Evolutionary conservation across 345 rosid species (phyloP).

Genomic region (Syzygium grande): DNA sequence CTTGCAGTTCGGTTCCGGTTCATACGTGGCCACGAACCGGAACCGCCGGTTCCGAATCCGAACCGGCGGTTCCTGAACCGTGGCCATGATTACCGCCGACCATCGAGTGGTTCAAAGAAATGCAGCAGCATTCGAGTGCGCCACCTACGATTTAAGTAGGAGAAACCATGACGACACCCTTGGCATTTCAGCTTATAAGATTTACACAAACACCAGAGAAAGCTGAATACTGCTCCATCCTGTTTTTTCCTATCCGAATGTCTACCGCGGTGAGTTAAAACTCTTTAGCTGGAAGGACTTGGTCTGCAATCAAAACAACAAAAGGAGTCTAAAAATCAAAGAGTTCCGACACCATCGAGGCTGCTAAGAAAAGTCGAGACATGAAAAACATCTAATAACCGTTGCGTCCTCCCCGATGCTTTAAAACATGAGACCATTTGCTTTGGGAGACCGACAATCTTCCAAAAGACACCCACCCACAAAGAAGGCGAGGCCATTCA

Average conservation of each 20-base stretch:
- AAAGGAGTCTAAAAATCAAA: background rate
- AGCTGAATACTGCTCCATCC: background rate
- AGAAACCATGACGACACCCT: background rate
- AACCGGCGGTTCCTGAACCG: too few species aligned
- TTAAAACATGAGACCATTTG: background rate
- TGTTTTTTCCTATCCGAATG: background rate
- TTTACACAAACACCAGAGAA: background rate
- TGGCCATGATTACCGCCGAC: too few species aligned
- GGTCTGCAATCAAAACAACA: background rate
- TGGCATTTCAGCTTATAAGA: background rate
- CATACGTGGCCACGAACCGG: too few species aligned
- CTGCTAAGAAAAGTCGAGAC: background rate
- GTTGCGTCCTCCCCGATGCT: background rate
- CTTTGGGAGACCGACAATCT: background rate
- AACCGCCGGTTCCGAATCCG: too few species aligned
- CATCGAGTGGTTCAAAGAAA: background rate
- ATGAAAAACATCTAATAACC: too few species aligned
- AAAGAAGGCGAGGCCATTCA: background rate
- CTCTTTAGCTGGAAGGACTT: background rate
- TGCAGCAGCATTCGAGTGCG: background rate
- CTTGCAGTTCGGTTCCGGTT: too few species aligned
- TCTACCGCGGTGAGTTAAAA: background rate
- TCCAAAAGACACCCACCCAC: background rate
- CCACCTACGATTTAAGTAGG: background rate
- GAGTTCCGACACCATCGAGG: background rate